Evolutionary conservation across 331 rosid species (phyloP), one percentile per base, ranked within the genome.

Genomic region (Telfairia occidentalis): DNA sequence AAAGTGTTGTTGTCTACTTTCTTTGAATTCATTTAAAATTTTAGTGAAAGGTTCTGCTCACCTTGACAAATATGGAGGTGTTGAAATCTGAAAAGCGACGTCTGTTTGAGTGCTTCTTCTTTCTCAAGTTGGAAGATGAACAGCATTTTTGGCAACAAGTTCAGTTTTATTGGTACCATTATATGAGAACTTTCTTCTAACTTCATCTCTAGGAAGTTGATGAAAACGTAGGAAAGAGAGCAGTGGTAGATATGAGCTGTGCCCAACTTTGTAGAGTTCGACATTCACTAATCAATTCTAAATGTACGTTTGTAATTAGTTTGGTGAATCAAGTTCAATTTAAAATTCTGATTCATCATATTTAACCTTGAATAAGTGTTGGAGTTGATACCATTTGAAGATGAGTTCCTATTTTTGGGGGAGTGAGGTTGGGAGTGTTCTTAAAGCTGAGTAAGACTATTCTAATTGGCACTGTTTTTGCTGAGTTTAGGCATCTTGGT

Each of bases 1-100:
- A 76, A 65, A 38, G 16, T 37, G 72, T 45, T 82, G 87, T 87
- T 80, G 59, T 73, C 75, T 21, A 30, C 45, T 60, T 76, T 1
- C 30, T 71, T 61, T 75, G 54, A 3, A 23, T 42, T 70, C 40
- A 35, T 54, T 19, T 63, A 12, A 26, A n/a, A 38, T 74, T 61
- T 29, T 2, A 16, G 3, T 15, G 6, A 18, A 38, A 9, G 7
- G 37, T 46, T 77, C 16, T 48, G 74, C 38, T 59, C 67, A 10
- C 30, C 19, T 77, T 35, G 60, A 37, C 74, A 75, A 49, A 53
- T 70, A 28, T 52, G 57, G 23, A 70, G 29, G 63, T 3, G 73
- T 50, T 50, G 23, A 24, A 5, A 34, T 32, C 23, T 48, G 2
- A 28, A 23, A 15, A 50, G 26, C 21, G 24, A 32, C 5, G 0